Conservation (phyloP, 2,329 filamentous ascomycete species). For the Westerdykella sp. region DNA sequence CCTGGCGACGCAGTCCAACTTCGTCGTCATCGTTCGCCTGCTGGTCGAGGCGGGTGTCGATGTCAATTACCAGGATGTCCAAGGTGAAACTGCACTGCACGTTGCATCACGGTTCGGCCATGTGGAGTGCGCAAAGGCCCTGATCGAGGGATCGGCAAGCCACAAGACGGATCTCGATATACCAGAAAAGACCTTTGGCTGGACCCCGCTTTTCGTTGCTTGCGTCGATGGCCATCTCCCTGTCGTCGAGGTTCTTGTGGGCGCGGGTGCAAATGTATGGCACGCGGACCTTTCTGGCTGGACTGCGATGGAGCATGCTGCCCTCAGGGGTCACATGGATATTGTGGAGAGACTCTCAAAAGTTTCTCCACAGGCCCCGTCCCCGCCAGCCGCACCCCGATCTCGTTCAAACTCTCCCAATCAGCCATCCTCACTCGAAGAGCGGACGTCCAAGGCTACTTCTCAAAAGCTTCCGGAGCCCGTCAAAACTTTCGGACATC, state of each 20-base stretch:
- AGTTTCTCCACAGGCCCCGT: slow-evolving; percentile 41
- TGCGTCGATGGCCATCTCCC: slow-evolving; percentile 78
- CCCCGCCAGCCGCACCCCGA: slow-evolving; percentile 21
- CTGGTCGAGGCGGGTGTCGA: slow-evolving; percentile 86
- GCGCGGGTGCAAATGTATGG: slow-evolving; percentile 69
- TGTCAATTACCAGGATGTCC: slow-evolving; percentile 86
- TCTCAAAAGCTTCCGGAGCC: slow-evolving; percentile 59
- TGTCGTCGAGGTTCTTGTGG: slow-evolving; percentile 70
- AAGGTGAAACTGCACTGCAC: slow-evolving; percentile 86
- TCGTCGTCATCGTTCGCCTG: slow-evolving; percentile 74
- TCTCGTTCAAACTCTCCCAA: slow-evolving; percentile 40
- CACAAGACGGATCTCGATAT: slow-evolving; percentile 74
- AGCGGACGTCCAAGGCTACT: slow-evolving; percentile 36
- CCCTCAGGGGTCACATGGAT: slow-evolving; percentile 76
- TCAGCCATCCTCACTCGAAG: slow-evolving; percentile 53
- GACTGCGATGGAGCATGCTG: slow-evolving; percentile 90
- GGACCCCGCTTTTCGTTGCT: slow-evolving; percentile 92
- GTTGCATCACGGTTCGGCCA: slow-evolving; percentile 86
- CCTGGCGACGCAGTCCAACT: slow-evolving; percentile 83
- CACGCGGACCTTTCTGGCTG: slow-evolving; percentile 81
- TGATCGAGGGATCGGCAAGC: slow-evolving; percentile 62
- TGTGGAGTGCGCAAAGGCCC: slow-evolving; percentile 67
- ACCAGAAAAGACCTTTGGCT: slow-evolving; percentile 76
- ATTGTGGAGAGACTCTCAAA: slow-evolving; percentile 66
- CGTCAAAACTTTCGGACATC: slow-evolving; percentile 91